Evolutionary conservation across 371 early-diverging fungal species (phyloP).

Genomic region (Rhizopus delemar): DNA sequence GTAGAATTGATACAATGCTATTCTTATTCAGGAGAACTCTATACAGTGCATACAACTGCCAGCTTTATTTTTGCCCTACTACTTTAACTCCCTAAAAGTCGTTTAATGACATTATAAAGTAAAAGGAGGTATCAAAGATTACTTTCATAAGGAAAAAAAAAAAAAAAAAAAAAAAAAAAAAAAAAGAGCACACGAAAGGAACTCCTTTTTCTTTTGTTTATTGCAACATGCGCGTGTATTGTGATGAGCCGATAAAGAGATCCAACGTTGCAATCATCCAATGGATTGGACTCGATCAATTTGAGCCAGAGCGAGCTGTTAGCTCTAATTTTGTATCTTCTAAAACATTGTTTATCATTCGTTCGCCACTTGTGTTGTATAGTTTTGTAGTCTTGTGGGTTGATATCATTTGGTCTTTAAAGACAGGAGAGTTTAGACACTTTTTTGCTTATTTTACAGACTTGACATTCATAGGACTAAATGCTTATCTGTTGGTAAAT

Average conservation of each 20-base stretch:
- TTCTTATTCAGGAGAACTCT: too few relatives aligned
- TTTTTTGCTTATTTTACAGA: slow-evolving; percentile 58
- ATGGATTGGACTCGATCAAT: slow-evolving; percentile 53
- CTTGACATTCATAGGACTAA: slow-evolving; percentile 55
- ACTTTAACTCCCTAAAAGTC: too few relatives aligned
- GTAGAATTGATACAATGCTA: too few relatives aligned
- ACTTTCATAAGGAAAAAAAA: too few relatives aligned
- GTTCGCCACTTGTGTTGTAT: slow-evolving; percentile 39
- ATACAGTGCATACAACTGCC: too few relatives aligned
- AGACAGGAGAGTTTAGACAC: slow-evolving; percentile 15
- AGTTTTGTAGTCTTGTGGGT: slow-evolving; percentile 42
- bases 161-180: too few relatives aligned
- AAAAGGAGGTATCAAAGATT: too few relatives aligned
- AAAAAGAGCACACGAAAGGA: too few relatives aligned
- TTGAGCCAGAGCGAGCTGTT: slow-evolving; percentile 57
- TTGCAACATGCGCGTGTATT: background rate
- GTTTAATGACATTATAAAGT: too few relatives aligned
- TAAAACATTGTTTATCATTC: slow-evolving; percentile 43
- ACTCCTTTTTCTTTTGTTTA: background rate
- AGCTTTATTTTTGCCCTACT: too few relatives aligned
- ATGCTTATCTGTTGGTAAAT: slow-evolving; percentile 52
- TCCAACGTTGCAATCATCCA: slow-evolving; percentile 30
- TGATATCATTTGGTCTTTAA: slow-evolving; percentile 34
- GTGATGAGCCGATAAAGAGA: slow-evolving; percentile 20
- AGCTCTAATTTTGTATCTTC: slow-evolving; percentile 57